Evolutionary conservation across 2,329 filamentous ascomycete species (phyloP).

Genomic region (Phoma sp.): DNA sequence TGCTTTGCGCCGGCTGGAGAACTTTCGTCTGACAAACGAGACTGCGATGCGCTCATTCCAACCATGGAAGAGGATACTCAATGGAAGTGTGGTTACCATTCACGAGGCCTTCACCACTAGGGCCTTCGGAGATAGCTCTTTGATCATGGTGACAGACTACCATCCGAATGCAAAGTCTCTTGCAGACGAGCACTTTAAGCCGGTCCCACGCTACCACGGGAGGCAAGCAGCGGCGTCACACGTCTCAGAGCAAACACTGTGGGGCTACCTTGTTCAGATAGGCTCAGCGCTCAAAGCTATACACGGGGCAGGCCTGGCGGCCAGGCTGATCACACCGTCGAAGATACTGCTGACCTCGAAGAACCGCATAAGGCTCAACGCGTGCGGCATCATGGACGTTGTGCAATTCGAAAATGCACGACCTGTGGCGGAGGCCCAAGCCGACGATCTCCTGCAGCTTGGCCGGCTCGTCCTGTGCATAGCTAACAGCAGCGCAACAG

Average conservation of each 20-base stretch:
- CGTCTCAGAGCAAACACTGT: constrained; percentile 74
- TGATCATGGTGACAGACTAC: constrained; percentile 93
- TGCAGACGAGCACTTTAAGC: constrained; percentile 75
- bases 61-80: constrained; percentile 85
- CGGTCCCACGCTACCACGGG: constrained; percentile 47
- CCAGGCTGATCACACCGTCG: constrained; percentile 81
- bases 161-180: constrained; percentile 90
- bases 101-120: constrained; percentile 93
- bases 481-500: constrained; percentile 69
- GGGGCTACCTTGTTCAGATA: constrained; percentile 92
- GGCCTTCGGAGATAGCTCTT: constrained; percentile 90
- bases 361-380: constrained; percentile 85
- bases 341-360: constrained; percentile 92
- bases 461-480: constrained; percentile 84
- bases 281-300: constrained; percentile 86
- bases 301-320: constrained; percentile 80
- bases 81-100: constrained; percentile 80
- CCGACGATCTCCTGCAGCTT: constrained; percentile 84
- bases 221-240: constrained; percentile 43
- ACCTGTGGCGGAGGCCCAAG: constrained; percentile 76
- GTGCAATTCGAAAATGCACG: constrained; percentile 77
- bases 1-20: constrained; percentile 83
- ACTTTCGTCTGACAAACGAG: constrained; percentile 86
- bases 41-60: constrained; percentile 85
- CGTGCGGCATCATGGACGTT: constrained; percentile 88